Base-by-base conservation (phyloP, 1,284 basidiomycete genomes). In the Schizopora paradoxa region DNA sequence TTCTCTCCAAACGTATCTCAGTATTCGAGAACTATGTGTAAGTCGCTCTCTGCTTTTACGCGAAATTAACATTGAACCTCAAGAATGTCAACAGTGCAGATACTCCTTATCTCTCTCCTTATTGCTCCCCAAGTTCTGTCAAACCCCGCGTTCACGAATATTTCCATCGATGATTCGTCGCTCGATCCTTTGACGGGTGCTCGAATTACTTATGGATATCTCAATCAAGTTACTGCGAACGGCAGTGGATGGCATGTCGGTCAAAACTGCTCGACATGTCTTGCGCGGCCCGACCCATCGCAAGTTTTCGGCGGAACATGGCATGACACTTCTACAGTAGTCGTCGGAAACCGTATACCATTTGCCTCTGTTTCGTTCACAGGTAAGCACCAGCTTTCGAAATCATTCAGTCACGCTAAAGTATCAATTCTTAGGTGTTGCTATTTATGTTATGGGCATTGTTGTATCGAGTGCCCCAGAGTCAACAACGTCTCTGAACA, bases 121-220 rank as follows among this genome's bases (percentile, higher is more conserved):
- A n/a, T n/a, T n/a, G n/a, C n/a, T n/a, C n/a, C n/a, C n/a, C n/a
- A n/a, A n/a, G n/a, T n/a, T n/a, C n/a, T n/a, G n/a, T n/a, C n/a
- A n/a, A n/a, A n/a, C n/a, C n/a, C n/a, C n/a, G n/a, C 41, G 8
- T 34, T 28, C 1, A 58, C 65, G 18, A 70, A 68, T 50, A 57
- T 67, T 2, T 65, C 69, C 0, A 67, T 74, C 32, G 71, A 76
- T 54, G 71, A 74, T 50, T 58, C 66, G 1, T 56, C 58, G 22
- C 42, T 66, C 14, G 64, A 68, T 48, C 57, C 66, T 2, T 44
- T 62, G 13, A 64, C 65, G 6, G 62, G 64, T 2, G 33, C 35
- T 19, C 42, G 42, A 13, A 59, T 64, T 7, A 33, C 41, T 5
- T 68, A 65, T 44, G 39, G 53, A 2, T 64, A 62, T 4, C 23